Base-by-base conservation (phyloP, 2,329 filamentous ascomycete genomes). In the Lecanicillium sp. region DNA sequence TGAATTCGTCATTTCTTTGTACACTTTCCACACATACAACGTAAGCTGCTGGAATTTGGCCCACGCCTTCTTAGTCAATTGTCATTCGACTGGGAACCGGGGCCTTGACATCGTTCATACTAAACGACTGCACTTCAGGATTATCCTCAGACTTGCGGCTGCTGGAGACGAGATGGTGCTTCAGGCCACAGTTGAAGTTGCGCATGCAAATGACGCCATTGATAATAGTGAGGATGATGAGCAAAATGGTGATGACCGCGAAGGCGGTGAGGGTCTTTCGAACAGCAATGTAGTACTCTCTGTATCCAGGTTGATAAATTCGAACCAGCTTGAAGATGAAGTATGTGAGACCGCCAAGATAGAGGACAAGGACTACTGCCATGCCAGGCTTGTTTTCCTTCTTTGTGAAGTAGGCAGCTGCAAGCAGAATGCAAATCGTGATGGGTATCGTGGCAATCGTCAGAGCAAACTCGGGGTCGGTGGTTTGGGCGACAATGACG, bases 321-420 rank as follows among this genome's bases (percentile, higher is more conserved):
- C 92, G 85, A 43, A 92, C 83, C 39, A 98, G 78, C 72, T 98
- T 98, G 77, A 95, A 98, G 57, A 95, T 75, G 70, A 98, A 98
- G 68, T 96, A 98, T 41, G 81, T 86, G 48, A 96, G 75, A 29
- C 81, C 90, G 45, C 83, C 87, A 48, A 95, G 80, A 64, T 94
- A 95, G 41, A 95, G 73, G 37, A 89, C 66, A 51, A 96, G 90
- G 55, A 87, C 79, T 48, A 68, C 54, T 38, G 80, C 64, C 78
- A 94, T 94, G 57, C 90, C 89, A 9, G 71, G 43, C 49, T 80
- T 81, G 55, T 80, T 89, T 62, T 98, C 92, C 48, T 79, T 79
- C 34, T 85, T 82, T 13, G 88, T 89, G 63, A 86, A 94, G 62
- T 74, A 87, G 35, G 85, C 89, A 22, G 90, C 90, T 49, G 82